A percentile compares a stretch with the other conserved stretches of the same genome.
These are phyloP conservation scores for Citrus mangshanensis DNA, from an alignment of 345 rosid species.

Conservation along the genomic window DNA sequence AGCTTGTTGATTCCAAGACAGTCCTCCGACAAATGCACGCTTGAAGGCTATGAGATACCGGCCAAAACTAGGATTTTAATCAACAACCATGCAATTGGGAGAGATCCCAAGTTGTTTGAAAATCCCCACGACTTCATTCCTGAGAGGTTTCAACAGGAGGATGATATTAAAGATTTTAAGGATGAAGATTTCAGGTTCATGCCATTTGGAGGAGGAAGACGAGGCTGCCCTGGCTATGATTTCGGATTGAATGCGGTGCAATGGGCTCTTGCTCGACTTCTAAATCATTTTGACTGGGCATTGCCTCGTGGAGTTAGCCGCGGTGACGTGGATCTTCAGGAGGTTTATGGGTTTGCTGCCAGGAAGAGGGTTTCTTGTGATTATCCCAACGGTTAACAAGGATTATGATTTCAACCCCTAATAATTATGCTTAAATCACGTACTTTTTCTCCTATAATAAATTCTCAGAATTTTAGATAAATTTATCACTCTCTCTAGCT, in stretches of 20 bases:
- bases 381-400: slow-evolving; percentile 19
- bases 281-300: slow-evolving; percentile 35
- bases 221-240: slow-evolving; percentile 34
- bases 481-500: too few species aligned
- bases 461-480: too few species aligned
- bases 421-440: too few species aligned
- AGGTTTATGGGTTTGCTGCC: slow-evolving; percentile 35
- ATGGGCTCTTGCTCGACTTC: slow-evolving; percentile 26
- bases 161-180: slow-evolving; percentile 10
- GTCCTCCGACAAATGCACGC: slow-evolving; percentile 28
- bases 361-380: slow-evolving; percentile 33
- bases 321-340: slow-evolving; percentile 22
- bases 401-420: too few species aligned
- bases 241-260: slow-evolving; percentile 23
- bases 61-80: slow-evolving; percentile 30
- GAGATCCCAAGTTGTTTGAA: slow-evolving; percentile 27
- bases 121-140: slow-evolving; percentile 30
- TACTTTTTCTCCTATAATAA: too few species aligned
- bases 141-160: slow-evolving; percentile 25
- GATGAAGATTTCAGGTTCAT: slow-evolving; percentile 37
- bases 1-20: slow-evolving; percentile 35
- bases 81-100: slow-evolving; percentile 25
- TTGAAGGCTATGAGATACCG: slow-evolving; percentile 30
- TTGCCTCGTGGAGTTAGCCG: slow-evolving; percentile 21
- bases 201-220: slow-evolving; percentile 39